These are phyloP conservation scores for Leishmania lainsoni DNA, from an alignment of 208 protist genomes.

Conservation along the genomic window DNA sequence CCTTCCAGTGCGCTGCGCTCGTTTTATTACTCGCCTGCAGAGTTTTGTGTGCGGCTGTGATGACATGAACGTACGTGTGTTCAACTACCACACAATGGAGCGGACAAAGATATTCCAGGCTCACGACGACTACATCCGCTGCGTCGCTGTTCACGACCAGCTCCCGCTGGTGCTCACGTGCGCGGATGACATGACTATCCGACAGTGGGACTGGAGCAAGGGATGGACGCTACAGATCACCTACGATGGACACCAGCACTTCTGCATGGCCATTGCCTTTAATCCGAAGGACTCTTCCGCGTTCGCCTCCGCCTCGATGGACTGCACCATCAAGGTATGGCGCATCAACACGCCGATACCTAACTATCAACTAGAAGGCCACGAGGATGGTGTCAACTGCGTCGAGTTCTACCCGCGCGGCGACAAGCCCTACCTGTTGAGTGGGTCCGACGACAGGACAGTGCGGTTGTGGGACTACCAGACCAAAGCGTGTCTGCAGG, in stretches of 20 bases:
- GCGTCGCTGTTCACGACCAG: slow-evolving; percentile 98
- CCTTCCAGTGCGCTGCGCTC: slow-evolving; percentile 94
- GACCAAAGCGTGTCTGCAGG: slow-evolving; percentile 96
- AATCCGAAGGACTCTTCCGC: slow-evolving; percentile 98
- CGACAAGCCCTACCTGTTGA: slow-evolving; percentile 98
- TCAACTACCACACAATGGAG: slow-evolving; percentile 99
- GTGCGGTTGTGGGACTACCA: slow-evolving; percentile 99
- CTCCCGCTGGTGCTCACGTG: slow-evolving; percentile 95
- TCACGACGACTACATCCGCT: slow-evolving; percentile 97
- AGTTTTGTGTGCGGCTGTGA: slow-evolving; percentile 97
- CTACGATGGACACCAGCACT: slow-evolving; percentile 98
- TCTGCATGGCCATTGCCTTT: slow-evolving; percentile 98
- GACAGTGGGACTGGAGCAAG: slow-evolving; percentile 99
- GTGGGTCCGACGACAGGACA: slow-evolving; percentile 95
- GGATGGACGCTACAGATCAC: slow-evolving; percentile 91
- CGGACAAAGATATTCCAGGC: slow-evolving; percentile 97
- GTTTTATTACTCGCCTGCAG: slow-evolving; percentile 97
- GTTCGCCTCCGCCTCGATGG: slow-evolving; percentile 98
- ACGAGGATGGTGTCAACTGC: slow-evolving; percentile 99
- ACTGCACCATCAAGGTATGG: slow-evolving; percentile 98
- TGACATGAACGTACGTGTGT: slow-evolving; percentile 95
- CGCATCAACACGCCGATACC: slow-evolving; percentile 86
- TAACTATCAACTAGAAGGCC: slow-evolving; percentile 98
- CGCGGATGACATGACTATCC: slow-evolving; percentile 98
- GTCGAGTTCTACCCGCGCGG: slow-evolving; percentile 97